A percentile compares a stretch with the other conserved stretches of the same genome.
These are phyloP conservation scores for Petasospora fabianii DNA, from an alignment of 1,139 yeast species.

Conservation along the genomic window DNA sequence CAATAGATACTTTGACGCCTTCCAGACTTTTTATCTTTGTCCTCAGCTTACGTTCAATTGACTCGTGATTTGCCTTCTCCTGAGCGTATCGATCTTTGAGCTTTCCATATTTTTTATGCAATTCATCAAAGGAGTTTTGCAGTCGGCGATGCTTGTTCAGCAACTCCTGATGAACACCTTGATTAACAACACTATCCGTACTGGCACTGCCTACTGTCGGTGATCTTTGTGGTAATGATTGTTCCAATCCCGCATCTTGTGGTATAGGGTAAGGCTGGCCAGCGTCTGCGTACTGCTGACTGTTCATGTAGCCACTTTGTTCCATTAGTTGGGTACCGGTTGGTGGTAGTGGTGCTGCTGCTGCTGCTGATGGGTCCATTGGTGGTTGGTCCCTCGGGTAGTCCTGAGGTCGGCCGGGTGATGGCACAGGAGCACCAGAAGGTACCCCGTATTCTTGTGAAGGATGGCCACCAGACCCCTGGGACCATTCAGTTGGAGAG, in stretches of 20 bases:
- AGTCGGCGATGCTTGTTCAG: neutral
- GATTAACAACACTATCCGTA: slow-evolving; percentile 1
- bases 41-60: neutral
- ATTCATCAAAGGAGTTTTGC: slow-evolving; percentile 1
- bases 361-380: too few relatives aligned
- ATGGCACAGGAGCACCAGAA: neutral
- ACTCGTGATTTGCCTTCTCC: neutral
- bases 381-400: too few relatives aligned
- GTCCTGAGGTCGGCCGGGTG: too few relatives aligned
- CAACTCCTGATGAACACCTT: slow-evolving; percentile 1
- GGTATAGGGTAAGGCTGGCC: too few relatives aligned
- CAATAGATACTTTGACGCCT: slow-evolving; percentile 1
- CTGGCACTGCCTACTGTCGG: too few relatives aligned
- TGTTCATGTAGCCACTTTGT: too few relatives aligned
- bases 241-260: too few relatives aligned
- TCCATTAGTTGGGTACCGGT: too few relatives aligned
- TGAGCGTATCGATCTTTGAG: slow-evolving; percentile 5
- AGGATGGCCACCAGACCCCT: neutral
- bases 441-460: too few relatives aligned
- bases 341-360: too few relatives aligned
- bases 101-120: slow-evolving; percentile 3
- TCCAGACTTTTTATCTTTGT: slow-evolving; percentile 2
- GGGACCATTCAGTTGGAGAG: neutral
- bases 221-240: too few relatives aligned
- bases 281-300: too few relatives aligned